A percentile compares a stretch with the other conserved stretches of the same genome.
These are phyloP conservation scores for Monilinia fructicola DNA, from an alignment of 2,329 filamentous ascomycete species.

Conservation along the genomic window DNA sequence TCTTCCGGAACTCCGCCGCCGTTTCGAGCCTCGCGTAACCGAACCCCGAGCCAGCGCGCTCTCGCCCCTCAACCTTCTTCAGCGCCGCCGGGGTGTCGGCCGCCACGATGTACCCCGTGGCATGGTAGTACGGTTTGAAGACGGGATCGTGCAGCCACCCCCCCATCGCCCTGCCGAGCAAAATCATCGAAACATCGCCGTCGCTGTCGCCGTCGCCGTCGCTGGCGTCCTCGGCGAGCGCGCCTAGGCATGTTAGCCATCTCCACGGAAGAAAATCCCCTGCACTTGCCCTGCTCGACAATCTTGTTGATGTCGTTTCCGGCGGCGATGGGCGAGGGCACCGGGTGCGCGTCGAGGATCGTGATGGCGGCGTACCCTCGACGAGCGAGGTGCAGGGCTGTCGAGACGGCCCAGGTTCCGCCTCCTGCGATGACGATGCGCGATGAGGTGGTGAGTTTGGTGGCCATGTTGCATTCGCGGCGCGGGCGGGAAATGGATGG, in stretches of 20 bases:
- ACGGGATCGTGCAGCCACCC: constrained; percentile 47
- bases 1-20: constrained; percentile 48
- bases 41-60: constrained; percentile 40
- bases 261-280: background rate
- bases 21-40: constrained; percentile 43
- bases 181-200: constrained; percentile 37
- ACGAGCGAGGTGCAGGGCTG: constrained; percentile 46
- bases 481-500: no score
- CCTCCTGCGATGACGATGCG: constrained; percentile 45
- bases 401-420: constrained; percentile 46
- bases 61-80: constrained; percentile 42
- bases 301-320: constrained; percentile 64
- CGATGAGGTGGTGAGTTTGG: constrained; percentile 19
- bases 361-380: constrained; percentile 50
- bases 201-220: no score
- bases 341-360: constrained; percentile 50
- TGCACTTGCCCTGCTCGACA: constrained; percentile 40
- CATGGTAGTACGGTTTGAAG: constrained; percentile 47
- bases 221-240: constrained; percentile 30
- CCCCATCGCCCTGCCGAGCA: constrained; percentile 43
- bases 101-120: constrained; percentile 48
- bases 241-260: constrained; percentile 30
- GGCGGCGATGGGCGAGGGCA: constrained; percentile 48
- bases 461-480: no score
- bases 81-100: constrained; percentile 45